These are phyloP conservation scores for Boletus vermiculosoides DNA, from an alignment of 768 basidiomycete genomes.

Conservation along the genomic window DNA sequence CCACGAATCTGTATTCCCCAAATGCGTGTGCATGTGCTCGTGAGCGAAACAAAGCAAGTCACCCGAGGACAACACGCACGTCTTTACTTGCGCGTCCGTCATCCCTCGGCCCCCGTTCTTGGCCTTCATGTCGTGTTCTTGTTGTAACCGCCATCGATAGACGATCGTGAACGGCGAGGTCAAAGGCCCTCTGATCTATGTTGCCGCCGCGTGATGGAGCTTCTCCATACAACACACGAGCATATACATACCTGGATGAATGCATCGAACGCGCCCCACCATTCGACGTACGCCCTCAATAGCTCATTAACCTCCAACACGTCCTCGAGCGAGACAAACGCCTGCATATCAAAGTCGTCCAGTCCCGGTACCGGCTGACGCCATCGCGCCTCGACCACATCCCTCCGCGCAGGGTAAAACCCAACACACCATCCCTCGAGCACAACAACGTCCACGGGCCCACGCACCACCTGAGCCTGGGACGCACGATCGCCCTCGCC, in stretches of 20 bases:
- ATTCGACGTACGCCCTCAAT: constrained; percentile 54
- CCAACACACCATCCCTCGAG: constrained; percentile 97
- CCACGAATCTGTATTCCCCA: constrained; percentile 70
- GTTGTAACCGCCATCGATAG: constrained; percentile 86
- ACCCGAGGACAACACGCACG: constrained; percentile 29
- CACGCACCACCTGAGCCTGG: constrained; percentile 40
- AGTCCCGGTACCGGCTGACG: constrained; percentile 26
- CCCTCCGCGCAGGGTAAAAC: constrained; percentile 60
- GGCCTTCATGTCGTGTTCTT: constrained; percentile 88
- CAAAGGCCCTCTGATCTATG: constrained; percentile 40
- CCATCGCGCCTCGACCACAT: constrained; percentile 57
- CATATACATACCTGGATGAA: constrained; percentile 60
- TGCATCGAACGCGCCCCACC: constrained; percentile 72
- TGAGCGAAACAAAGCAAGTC: background rate
- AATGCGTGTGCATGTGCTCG: background rate
- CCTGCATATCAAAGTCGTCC: constrained; percentile 34
- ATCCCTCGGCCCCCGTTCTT: constrained; percentile 85
- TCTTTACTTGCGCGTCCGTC: constrained; percentile 75
- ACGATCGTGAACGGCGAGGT: constrained; percentile 49
- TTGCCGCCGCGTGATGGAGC: background rate
- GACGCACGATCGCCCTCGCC: constrained; percentile 84
- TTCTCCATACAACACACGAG: background rate
- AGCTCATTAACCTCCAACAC: constrained; percentile 62
- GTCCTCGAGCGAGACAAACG: constrained; percentile 47
- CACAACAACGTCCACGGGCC: constrained; percentile 76